Percentiles rank a stretch among this genome's conserved stretches.
Evolutionary conservation across 345 rosid genomes (phyloP).

Genomic region (Balakata baccata): DNA sequence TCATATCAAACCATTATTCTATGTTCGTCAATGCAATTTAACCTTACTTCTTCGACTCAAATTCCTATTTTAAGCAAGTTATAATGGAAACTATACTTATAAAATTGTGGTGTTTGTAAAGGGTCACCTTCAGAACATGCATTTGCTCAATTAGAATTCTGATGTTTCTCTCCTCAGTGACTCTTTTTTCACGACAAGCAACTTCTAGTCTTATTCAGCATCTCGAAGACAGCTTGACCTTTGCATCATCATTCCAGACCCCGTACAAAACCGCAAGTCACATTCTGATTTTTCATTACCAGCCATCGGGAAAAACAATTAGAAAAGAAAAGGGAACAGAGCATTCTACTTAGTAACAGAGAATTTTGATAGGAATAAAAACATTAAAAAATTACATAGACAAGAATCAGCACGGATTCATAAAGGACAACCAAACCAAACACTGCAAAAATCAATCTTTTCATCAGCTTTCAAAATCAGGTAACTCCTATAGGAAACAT

Average conservation of each 20-base stretch:
- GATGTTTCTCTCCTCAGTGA: constrained; percentile 81
- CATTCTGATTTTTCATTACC: neutral
- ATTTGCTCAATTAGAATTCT: constrained; percentile 79
- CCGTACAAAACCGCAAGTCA: constrained; percentile 32
- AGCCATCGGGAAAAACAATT: too few species aligned
- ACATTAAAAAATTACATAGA: neutral
- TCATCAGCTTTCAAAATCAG: neutral
- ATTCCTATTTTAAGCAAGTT: neutral
- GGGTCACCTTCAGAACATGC: constrained; percentile 66
- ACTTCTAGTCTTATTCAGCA: constrained; percentile 69
- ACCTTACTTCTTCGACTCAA: neutral
- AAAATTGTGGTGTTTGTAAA: neutral
- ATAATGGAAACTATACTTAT: neutral
- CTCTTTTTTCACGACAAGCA: constrained; percentile 49
- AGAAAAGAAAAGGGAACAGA: too few species aligned
- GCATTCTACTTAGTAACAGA: neutral
- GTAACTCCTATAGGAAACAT: neutral
- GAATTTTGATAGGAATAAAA: neutral
- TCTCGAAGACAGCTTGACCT: constrained; percentile 74
- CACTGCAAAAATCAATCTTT: neutral
- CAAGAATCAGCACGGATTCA: neutral
- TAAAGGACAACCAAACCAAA: neutral
- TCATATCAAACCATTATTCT: neutral
- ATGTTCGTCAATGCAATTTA: neutral
- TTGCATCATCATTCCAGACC: constrained; percentile 93